Percentiles rank a stretch among this genome's conserved stretches.
Evolutionary conservation across 306 rosid species (phyloP).

Genomic region (Castanopsis chinensis): DNA sequence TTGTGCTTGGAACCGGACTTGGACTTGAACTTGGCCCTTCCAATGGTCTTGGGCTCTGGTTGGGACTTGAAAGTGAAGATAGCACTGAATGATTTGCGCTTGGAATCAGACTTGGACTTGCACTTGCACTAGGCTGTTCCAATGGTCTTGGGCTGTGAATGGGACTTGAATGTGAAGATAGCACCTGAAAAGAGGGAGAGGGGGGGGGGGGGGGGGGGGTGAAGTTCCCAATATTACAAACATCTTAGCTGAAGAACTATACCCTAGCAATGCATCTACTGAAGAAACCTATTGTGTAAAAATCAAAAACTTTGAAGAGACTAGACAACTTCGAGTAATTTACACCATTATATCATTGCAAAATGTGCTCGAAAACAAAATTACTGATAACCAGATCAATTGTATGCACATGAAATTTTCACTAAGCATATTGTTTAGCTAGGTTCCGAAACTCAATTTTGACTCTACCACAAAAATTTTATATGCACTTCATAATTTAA

Average conservation of each 20-base stretch:
- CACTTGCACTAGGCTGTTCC: background rate
- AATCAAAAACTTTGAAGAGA: too few relatives aligned
- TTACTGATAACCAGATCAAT: too few relatives aligned
- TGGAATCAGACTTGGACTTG: background rate
- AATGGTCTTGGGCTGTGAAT: background rate
- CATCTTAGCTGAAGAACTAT: background rate
- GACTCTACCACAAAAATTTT: too few relatives aligned
- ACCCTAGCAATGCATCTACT: background rate
- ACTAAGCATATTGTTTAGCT: too few relatives aligned
- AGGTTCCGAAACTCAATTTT: too few relatives aligned
- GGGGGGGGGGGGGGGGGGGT: too few relatives aligned
- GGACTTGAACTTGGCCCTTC: conserved; percentile 7
- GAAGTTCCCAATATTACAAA: background rate
- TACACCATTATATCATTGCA: too few relatives aligned
- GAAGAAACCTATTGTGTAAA: too few relatives aligned
- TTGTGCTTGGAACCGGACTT: background rate
- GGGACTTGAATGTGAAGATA: background rate
- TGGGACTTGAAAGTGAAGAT: background rate
- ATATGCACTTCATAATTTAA: too few relatives aligned
- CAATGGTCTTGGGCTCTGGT: background rate
- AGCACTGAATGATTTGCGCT: conserved; percentile 1
- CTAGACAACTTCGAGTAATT: too few relatives aligned
- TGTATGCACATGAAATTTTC: too few relatives aligned
- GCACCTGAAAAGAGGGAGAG: conserved; percentile 1
- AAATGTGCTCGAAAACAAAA: too few relatives aligned